Percentiles rank a stretch among this genome's conserved stretches.
Evolutionary conservation across 2,329 filamentous ascomycete species (phyloP).

Genomic region (Onygenales sp.): DNA sequence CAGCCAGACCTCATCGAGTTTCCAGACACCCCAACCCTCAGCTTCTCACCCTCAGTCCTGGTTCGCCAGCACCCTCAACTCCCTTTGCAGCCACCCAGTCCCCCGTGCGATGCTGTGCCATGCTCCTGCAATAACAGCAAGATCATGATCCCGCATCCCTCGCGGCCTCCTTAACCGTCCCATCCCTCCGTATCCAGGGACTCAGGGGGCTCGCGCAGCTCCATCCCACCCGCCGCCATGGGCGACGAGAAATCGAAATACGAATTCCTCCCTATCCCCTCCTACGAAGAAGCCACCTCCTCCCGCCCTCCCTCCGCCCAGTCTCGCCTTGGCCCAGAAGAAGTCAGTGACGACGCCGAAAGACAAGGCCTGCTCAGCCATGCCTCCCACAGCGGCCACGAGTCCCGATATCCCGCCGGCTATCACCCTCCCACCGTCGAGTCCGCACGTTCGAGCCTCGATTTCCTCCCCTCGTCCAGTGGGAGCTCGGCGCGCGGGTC

Average conservation of each 20-base stretch:
- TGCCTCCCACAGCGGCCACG: conserved; percentile 35
- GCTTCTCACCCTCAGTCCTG: too few relatives aligned
- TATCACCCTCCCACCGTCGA: conserved; percentile 79
- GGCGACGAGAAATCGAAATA: conserved; percentile 49
- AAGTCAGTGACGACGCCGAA: conserved; percentile 62
- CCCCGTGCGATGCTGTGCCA: background rate
- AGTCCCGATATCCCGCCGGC: conserved; percentile 14
- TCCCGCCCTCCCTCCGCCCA: conserved; percentile 45
- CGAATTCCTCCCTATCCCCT: conserved; percentile 62
- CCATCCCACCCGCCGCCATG: conserved; percentile 22
- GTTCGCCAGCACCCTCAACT: background rate
- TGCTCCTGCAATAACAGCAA: background rate
- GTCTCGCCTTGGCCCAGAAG: conserved; percentile 42
- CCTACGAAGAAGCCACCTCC: conserved; percentile 71
- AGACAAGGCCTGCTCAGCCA: conserved; percentile 63
- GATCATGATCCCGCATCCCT: conserved; percentile 24
- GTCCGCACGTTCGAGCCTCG: conserved; percentile 58
- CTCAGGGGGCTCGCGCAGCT: conserved; percentile 24
- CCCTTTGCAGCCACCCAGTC: background rate
- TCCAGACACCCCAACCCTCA: background rate
- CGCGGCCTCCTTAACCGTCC: conserved; percentile 15
- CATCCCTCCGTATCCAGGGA: background rate
- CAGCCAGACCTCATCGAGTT: background rate
- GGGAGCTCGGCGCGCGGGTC: conserved; percentile 46
- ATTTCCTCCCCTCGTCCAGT: conserved; percentile 45